A percentile compares a stretch with the other conserved stretches of the same genome.
Evolutionary conservation across 2,329 filamentous ascomycete genomes (phyloP).

Genomic region (Talaromyces pinophilus): DNA sequence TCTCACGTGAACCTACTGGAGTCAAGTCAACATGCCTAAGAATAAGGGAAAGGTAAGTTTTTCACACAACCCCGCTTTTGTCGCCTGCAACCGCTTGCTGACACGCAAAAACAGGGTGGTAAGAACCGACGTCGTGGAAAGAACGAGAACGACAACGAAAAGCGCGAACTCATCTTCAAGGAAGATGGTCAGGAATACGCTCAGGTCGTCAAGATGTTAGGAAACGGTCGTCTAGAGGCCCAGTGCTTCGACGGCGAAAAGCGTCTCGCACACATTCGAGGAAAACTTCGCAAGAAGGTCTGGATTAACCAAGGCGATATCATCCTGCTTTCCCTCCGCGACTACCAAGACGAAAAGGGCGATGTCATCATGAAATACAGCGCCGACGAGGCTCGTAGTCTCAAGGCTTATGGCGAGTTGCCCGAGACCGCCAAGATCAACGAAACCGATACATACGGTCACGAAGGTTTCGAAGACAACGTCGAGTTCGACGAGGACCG

Average conservation of each 20-base stretch:
- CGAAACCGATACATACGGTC: constrained; percentile 89
- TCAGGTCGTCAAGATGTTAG: constrained; percentile 92
- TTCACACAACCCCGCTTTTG: constrained; percentile 30
- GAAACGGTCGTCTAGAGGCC: constrained; percentile 90
- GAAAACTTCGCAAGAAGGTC: constrained; percentile 99
- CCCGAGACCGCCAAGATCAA: constrained; percentile 99
- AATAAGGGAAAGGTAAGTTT: constrained; percentile 94
- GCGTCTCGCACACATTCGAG: constrained; percentile 80
- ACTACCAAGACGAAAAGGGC: constrained; percentile 92
- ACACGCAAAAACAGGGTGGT: constrained; percentile 66
- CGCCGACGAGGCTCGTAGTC: constrained; percentile 88
- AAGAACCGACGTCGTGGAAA: constrained; percentile 98
- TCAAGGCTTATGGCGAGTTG: constrained; percentile 97
- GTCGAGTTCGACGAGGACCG: constrained; percentile 98
- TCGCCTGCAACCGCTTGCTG: constrained; percentile 26
- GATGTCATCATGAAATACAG: constrained; percentile 95
- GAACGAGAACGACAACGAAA: constrained; percentile 99
- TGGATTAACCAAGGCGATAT: constrained; percentile 99
- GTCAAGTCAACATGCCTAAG: constrained; percentile 76
- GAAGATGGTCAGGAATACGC: constrained; percentile 94
- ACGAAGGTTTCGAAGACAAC: constrained; percentile 92
- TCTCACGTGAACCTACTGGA: constrained; percentile 12
- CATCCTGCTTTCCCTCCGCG: constrained; percentile 81
- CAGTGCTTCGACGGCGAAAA: constrained; percentile 94
- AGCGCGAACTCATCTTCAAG: constrained; percentile 98